These are phyloP conservation scores for Torulaspora franciscae DNA, from an alignment of 805 yeast genomes.

Conservation along the genomic window DNA sequence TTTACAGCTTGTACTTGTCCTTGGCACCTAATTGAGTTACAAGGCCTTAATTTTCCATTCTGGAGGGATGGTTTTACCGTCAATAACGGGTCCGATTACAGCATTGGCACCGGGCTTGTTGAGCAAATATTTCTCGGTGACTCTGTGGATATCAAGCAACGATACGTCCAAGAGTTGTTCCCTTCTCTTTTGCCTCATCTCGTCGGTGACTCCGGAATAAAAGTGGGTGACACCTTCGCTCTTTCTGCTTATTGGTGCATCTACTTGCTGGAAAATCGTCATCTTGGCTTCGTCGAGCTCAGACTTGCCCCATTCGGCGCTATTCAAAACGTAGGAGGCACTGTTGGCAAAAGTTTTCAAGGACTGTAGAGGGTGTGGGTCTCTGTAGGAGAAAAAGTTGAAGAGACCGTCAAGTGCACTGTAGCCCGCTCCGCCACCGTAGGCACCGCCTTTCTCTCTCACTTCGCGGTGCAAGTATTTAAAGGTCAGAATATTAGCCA, in stretches of 20 bases:
- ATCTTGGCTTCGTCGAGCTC: conserved; percentile 88
- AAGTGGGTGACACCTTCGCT: conserved; percentile 69
- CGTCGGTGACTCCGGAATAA: conserved; percentile 66
- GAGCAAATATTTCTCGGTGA: conserved; percentile 53
- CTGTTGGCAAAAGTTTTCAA: conserved; percentile 52
- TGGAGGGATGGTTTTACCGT: conserved; percentile 13
- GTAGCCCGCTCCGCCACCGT: conserved; percentile 90
- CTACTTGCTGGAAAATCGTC: conserved; percentile 84
- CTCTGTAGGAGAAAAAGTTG: conserved; percentile 85
- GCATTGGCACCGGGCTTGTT: conserved; percentile 14
- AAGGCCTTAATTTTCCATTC: conserved; percentile 21
- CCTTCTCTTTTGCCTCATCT: conserved; percentile 76
- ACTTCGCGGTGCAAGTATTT: conserved; percentile 83
- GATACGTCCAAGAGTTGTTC: conserved; percentile 63
- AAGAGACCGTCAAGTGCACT: conserved; percentile 77
- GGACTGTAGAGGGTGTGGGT: conserved; percentile 79
- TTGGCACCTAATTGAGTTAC: not conserved
- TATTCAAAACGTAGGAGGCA: conserved; percentile 44
- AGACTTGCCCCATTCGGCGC: conserved; percentile 47
- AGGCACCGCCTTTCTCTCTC: conserved; percentile 95
- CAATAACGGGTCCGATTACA: conserved; percentile 23
- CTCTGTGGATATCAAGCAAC: conserved; percentile 57
- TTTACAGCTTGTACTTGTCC: not conserved
- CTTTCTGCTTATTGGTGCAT: conserved; percentile 80
- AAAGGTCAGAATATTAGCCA: conserved; percentile 75